Evolutionary conservation across 495 filamentous ascomycete genomes (phyloP).

Genomic region (Aspergillus carlsbadensis): DNA sequence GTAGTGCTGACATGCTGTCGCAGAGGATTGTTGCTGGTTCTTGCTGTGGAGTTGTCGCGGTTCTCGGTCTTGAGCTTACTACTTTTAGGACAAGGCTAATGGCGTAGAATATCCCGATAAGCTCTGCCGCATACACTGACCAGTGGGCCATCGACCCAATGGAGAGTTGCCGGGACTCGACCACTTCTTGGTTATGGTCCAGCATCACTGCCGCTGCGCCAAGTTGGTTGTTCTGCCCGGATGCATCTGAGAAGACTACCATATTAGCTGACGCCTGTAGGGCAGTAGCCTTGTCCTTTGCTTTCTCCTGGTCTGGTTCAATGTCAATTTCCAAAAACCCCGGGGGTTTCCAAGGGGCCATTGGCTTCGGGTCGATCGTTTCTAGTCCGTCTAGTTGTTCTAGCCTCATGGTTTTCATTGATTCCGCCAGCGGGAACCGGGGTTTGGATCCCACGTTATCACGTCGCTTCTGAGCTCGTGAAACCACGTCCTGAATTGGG

Average conservation of each 20-base stretch:
- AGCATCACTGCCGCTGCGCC: conserved; percentile 13
- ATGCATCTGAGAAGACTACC: conserved; percentile 17
- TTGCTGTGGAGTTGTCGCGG: too few species aligned
- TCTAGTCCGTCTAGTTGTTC: conserved; percentile 13
- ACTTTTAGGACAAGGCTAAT: neutral
- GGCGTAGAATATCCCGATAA: neutral
- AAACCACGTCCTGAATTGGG: too few species aligned
- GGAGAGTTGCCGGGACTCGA: conserved; percentile 7
- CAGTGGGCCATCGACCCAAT: conserved; percentile 14
- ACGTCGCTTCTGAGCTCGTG: too few species aligned
- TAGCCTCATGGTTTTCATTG: conserved; percentile 19
- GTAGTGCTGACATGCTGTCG: conserved; percentile 15
- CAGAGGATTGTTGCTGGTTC: conserved; percentile 8
- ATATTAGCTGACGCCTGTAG: conserved; percentile 1
- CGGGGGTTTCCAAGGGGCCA: conserved; percentile 11
- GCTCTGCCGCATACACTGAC: conserved; percentile 15
- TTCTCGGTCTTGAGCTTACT: too few species aligned
- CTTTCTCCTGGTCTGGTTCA: conserved; percentile 14
- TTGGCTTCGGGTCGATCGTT: conserved; percentile 13
- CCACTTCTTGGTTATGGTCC: neutral
- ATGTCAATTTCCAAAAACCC: conserved; percentile 19
- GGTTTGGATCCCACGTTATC: too few species aligned
- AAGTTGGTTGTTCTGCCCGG: conserved; percentile 11
- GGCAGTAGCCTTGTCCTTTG: conserved; percentile 3
- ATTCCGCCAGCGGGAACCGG: conserved; percentile 9